Evolutionary conservation across 257 asterid genomes (phyloP).

Genomic region (Lantana camara): DNA sequence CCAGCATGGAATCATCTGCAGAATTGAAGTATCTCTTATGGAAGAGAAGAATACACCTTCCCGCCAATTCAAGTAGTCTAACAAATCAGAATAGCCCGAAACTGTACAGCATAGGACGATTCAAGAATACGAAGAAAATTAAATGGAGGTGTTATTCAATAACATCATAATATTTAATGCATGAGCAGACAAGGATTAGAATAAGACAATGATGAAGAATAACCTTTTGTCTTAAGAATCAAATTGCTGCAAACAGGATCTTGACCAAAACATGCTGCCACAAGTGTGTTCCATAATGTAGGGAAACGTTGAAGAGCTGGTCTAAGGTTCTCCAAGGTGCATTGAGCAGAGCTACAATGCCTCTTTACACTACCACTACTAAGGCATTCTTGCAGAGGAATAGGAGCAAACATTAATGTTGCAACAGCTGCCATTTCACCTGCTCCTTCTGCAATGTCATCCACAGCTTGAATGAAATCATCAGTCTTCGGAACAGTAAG

Average conservation of each 20-base stretch:
- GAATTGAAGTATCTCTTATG: slow-evolving; percentile 80
- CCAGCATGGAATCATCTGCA: slow-evolving; percentile 98
- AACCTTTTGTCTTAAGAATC: slow-evolving; percentile 66
- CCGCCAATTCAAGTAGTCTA: slow-evolving; percentile 95
- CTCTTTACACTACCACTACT: slow-evolving; percentile 93
- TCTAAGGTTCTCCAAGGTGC: slow-evolving; percentile 96
- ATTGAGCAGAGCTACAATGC: slow-evolving; percentile 77
- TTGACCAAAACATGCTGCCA: slow-evolving; percentile 88
- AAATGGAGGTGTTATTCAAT: slow-evolving; percentile 9
- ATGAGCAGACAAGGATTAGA: slow-evolving; percentile 20
- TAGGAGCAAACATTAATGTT: slow-evolving; percentile 90
- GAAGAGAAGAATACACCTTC: slow-evolving; percentile 92
- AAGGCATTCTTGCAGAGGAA: slow-evolving; percentile 89
- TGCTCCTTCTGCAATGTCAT: slow-evolving; percentile 98
- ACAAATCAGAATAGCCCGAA: slow-evolving; percentile 75
- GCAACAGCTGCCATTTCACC: slow-evolving; percentile 98
- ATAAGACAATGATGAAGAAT: slow-evolving; percentile 23
- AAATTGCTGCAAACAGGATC: slow-evolving; percentile 61
- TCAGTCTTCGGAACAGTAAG: slow-evolving; percentile 59
- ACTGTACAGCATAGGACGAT: slow-evolving; percentile 42
- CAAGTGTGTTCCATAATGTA: slow-evolving; percentile 82
- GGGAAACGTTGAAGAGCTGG: slow-evolving; percentile 92
- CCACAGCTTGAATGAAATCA: slow-evolving; percentile 80
- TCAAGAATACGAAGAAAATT: slow-evolving; percentile 27
- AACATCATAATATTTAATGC: slow-evolving; percentile 19